Evolutionary conservation across 164 flowering plant species (phyloP).

Genomic region (Akebia trifoliata): DNA sequence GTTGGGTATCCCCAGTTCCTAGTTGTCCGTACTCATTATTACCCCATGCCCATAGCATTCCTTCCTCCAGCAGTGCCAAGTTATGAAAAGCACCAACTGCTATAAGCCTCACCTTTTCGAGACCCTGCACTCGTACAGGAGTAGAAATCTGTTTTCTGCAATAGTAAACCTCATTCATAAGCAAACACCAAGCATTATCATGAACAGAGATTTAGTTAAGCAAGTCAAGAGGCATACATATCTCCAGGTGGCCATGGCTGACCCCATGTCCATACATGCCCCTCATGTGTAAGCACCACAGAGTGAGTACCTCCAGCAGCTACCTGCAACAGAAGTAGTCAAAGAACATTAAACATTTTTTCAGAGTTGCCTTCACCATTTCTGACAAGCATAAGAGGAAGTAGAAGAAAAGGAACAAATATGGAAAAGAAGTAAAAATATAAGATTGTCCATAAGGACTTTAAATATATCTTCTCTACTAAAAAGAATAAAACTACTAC

Average conservation of each 20-base stretch:
- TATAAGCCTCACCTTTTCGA: slow-evolving; percentile 77
- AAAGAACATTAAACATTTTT: slow-evolving; percentile 4
- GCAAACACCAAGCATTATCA: not conserved
- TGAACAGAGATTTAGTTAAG: not conserved
- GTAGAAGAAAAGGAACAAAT: not conserved
- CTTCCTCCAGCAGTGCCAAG: slow-evolving; percentile 87
- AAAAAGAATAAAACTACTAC: no score
- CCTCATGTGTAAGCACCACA: slow-evolving; percentile 93
- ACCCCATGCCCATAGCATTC: slow-evolving; percentile 96
- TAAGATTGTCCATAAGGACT: no score
- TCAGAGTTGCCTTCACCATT: no score
- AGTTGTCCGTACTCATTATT: slow-evolving; percentile 99
- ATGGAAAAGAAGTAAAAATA: no score
- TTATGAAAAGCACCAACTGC: slow-evolving; percentile 99
- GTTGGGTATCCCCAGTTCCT: slow-evolving; percentile 99
- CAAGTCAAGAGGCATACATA: slow-evolving; percentile 48
- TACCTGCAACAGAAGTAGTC: slow-evolving; percentile 45
- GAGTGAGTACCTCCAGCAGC: slow-evolving; percentile 99
- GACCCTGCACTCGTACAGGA: slow-evolving; percentile 97
- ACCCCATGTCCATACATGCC: slow-evolving; percentile 99
- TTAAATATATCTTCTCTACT: no score
- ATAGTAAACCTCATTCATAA: slow-evolving; percentile 5
- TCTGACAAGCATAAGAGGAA: not conserved
- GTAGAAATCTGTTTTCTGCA: slow-evolving; percentile 85
- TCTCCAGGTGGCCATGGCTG: slow-evolving; percentile 99